phyloP scores from a whole-genome alignment of 2,329 filamentous ascomycete species.

The Apiospora pterosperma region DNA sequence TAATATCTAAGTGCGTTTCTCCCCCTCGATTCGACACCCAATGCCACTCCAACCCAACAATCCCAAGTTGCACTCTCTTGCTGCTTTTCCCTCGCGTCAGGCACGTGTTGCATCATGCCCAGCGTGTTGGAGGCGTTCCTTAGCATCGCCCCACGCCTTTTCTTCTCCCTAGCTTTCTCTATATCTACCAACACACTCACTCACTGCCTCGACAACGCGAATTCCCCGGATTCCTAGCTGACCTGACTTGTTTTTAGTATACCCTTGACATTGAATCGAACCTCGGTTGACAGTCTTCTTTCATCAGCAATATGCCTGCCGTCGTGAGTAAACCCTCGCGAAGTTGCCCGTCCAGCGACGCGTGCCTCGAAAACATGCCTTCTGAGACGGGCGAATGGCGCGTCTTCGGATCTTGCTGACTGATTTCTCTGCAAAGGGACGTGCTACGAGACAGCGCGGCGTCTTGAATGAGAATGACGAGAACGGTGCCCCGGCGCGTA shows the following conservation, averaged over 20 bases:
- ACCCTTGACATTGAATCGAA: slow-evolving; percentile 1
- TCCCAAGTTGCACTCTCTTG: background rate
- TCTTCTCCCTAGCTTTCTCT: background rate
- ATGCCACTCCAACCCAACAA: background rate
- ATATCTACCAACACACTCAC: background rate
- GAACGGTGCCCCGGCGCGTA: slow-evolving; percentile 74
- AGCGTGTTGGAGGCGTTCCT: background rate
- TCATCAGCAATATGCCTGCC: slow-evolving; percentile 12
- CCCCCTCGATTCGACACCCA: background rate
- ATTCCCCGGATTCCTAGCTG: background rate
- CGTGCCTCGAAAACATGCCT: background rate
- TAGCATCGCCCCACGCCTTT: background rate
- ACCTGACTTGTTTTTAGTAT: background rate
- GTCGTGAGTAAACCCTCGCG: slow-evolving; percentile 2
- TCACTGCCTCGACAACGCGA: background rate
- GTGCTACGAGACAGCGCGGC: slow-evolving; percentile 24
- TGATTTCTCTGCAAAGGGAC: slow-evolving; percentile 5
- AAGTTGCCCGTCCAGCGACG: background rate
- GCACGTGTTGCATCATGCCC: background rate
- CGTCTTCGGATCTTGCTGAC: background rate
- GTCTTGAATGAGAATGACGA: slow-evolving; percentile 94
- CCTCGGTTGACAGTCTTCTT: slow-evolving; percentile 7
- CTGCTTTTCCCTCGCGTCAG: background rate
- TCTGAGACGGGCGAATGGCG: background rate
- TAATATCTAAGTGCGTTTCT: background rate